Evolutionary conservation across 1,139 yeast genomes (phyloP).

Genomic region (Zygosaccharomyces pseudobailii): DNA sequence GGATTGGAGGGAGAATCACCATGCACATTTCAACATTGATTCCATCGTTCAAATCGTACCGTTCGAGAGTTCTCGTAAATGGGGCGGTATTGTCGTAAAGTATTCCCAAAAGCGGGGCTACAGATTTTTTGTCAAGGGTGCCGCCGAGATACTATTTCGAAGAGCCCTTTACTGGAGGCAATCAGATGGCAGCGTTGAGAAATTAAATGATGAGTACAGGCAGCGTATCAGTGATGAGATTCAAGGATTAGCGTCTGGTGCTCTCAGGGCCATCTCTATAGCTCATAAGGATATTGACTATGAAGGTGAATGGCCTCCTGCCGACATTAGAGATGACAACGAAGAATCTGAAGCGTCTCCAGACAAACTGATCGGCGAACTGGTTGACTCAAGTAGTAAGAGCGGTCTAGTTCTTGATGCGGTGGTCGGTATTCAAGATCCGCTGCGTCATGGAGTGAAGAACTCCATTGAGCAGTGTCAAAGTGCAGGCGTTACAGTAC

Average conservation of each 20-base stretch:
- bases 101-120: constrained; percentile 39
- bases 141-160: constrained; percentile 79
- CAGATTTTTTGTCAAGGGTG: constrained; percentile 81
- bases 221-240: constrained; percentile 43
- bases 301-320: constrained; percentile 61
- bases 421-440: constrained; percentile 91
- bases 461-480: constrained; percentile 83
- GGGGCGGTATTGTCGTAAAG: constrained; percentile 77
- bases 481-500: constrained; percentile 85
- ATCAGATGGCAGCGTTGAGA: constrained; percentile 33
- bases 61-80: constrained; percentile 87
- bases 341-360: constrained; percentile 44
- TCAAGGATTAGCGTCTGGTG: constrained; percentile 63
- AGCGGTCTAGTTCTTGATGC: constrained; percentile 54
- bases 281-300: constrained; percentile 67
- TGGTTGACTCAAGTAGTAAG: constrained; percentile 14
- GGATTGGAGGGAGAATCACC: constrained; percentile 37
- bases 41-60: constrained; percentile 70
- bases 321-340: constrained; percentile 35
- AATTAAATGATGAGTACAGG: constrained; percentile 28
- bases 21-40: constrained; percentile 27
- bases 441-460: constrained; percentile 84
- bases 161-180: constrained; percentile 45
- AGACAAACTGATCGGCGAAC: constrained; percentile 40
- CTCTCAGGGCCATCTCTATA: constrained; percentile 79